Evolutionary conservation across 1,284 basidiomycete genomes (phyloP).

Genomic region (Fistulinella cinereoalba): DNA sequence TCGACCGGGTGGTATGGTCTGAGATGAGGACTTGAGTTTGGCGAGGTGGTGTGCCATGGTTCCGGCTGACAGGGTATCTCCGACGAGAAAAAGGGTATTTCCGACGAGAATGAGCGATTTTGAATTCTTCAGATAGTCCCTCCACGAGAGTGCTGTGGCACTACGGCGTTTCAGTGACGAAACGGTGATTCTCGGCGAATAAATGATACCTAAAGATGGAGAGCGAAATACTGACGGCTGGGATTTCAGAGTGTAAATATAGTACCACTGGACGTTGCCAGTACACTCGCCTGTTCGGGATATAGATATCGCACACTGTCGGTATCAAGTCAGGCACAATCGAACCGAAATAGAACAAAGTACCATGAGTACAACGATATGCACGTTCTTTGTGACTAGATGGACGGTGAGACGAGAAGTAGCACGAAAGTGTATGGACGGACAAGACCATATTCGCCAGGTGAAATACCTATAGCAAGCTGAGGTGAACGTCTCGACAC

Average conservation of each 20-base stretch:
- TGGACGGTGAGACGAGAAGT: not conserved
- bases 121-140: conserved; percentile 7
- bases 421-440: conserved; percentile 3
- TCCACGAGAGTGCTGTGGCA: conserved; percentile 13
- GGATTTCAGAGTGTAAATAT: not conserved
- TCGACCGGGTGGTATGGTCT: not conserved
- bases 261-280: not conserved
- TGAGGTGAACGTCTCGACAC: not conserved
- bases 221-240: conserved; percentile 20
- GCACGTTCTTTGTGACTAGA: conserved; percentile 18
- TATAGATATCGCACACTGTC: conserved; percentile 16
- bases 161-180: conserved; percentile 5
- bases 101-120: conserved; percentile 17
- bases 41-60: conserved; percentile 26
- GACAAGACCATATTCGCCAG: conserved; percentile 33
- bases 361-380: conserved; percentile 29
- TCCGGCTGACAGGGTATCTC: conserved; percentile 23
- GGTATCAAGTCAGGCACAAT: not conserved
- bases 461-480: conserved; percentile 26
- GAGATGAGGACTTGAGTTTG: conserved; percentile 10
- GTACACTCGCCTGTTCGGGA: conserved; percentile 23
- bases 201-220: conserved; percentile 19
- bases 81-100: conserved; percentile 25
- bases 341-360: not conserved
- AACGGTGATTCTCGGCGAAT: no score